Evolutionary conservation across 768 basidiomycete genomes (phyloP).

Genomic region (Trametes villosa): DNA sequence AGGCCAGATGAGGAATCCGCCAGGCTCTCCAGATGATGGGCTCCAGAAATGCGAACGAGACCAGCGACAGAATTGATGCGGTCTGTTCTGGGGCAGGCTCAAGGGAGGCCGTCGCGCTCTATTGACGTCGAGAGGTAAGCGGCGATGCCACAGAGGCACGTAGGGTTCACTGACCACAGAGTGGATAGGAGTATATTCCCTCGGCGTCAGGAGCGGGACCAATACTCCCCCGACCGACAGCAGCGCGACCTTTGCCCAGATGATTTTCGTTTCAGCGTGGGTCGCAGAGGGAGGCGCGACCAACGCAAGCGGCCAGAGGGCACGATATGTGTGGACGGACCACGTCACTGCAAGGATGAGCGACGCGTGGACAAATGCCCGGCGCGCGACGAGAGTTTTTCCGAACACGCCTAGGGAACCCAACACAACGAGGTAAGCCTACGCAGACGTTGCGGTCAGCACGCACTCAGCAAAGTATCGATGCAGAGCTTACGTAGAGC

Average conservation of each 20-base stretch:
- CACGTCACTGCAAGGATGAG: slow-evolving; percentile 39
- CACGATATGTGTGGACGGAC: slow-evolving; percentile 42
- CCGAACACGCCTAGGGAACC: slow-evolving; percentile 36
- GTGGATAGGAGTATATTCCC: slow-evolving; percentile 46
- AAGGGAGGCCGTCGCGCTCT: too few relatives aligned
- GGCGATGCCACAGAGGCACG: neutral
- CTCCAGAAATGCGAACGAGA: slow-evolving; percentile 48
- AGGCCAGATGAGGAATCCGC: slow-evolving; percentile 36
- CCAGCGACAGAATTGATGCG: slow-evolving; percentile 43
- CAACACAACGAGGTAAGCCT: slow-evolving; percentile 42
- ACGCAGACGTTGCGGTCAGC: neutral
- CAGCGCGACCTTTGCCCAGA: slow-evolving; percentile 43
- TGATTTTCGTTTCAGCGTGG: slow-evolving; percentile 34
- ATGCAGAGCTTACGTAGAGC: neutral
- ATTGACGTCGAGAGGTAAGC: neutral
- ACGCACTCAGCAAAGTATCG: neutral
- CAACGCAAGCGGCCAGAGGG: slow-evolving; percentile 45
- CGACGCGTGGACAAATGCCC: slow-evolving; percentile 38
- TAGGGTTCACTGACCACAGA: slow-evolving; percentile 32
- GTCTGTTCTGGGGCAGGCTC: slow-evolving; percentile 50
- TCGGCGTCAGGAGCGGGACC: slow-evolving; percentile 44
- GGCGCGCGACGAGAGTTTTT: slow-evolving; percentile 28
- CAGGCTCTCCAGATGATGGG: slow-evolving; percentile 37
- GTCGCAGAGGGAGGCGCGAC: slow-evolving; percentile 40
- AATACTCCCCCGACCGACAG: slow-evolving; percentile 40